phyloP scores from a whole-genome alignment of 192 early-diverging fungal species.

The Backusella macrospora region DNA sequence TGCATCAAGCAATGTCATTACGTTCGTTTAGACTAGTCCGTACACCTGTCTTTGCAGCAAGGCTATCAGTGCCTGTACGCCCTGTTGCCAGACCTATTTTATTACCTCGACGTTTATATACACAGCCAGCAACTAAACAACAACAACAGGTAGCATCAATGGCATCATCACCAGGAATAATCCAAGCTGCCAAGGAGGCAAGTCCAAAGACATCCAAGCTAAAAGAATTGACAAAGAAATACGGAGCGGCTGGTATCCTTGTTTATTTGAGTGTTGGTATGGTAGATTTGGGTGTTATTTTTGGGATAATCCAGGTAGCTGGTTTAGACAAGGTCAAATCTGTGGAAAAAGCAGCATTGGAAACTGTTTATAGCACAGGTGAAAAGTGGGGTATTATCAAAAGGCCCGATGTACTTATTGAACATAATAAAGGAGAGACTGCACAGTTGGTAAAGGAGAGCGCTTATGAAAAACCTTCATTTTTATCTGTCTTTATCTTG shows the following conservation, averaged over 20 bases:
- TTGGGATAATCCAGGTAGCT: slow-evolving; percentile 48
- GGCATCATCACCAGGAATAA: slow-evolving; percentile 13
- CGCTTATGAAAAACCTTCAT: slow-evolving; percentile 38
- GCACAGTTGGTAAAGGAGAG: neutral
- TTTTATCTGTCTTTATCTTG: slow-evolving; percentile 54
- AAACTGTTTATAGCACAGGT: slow-evolving; percentile 31
- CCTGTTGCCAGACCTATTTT: neutral
- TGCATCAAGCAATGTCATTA: neutral
- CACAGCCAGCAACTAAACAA: neutral
- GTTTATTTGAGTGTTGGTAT: slow-evolving; percentile 53
- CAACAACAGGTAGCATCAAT: slow-evolving; percentile 13
- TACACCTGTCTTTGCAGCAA: neutral
- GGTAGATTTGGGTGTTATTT: slow-evolving; percentile 53
- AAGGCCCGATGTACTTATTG: neutral
- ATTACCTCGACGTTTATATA: slow-evolving; percentile 6
- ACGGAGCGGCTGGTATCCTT: slow-evolving; percentile 50
- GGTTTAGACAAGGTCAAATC: slow-evolving; percentile 56
- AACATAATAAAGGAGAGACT: neutral
- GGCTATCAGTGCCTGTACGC: neutral
- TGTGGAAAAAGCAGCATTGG: slow-evolving; percentile 43
- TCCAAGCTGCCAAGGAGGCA: slow-evolving; percentile 6
- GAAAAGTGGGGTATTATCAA: slow-evolving; percentile 9
- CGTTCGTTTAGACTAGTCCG: neutral
- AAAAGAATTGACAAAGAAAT: slow-evolving; percentile 45
- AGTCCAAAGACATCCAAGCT: slow-evolving; percentile 25